phyloP scores from a whole-genome alignment of 169 alveolate species.

The Amoebophrya sp. region DNA sequence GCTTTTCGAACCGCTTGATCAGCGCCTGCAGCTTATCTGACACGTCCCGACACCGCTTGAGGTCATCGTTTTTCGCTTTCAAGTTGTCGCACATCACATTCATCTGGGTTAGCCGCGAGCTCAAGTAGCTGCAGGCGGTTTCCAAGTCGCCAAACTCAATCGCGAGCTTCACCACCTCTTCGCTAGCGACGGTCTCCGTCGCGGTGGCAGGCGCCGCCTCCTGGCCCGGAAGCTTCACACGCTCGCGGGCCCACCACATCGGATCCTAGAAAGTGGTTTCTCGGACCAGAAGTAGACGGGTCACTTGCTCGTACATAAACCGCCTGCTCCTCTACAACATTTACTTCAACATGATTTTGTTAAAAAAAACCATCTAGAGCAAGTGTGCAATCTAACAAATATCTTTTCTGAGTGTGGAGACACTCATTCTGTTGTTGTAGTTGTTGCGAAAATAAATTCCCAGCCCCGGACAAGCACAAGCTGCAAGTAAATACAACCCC shows the following conservation, averaged over 20 bases:
- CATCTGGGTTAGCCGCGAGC: neutral
- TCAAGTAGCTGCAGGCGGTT: neutral
- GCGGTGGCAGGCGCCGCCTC: neutral
- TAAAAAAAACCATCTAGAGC: no score
- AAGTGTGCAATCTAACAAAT: no score
- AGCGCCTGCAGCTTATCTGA: neutral
- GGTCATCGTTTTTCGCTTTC: neutral
- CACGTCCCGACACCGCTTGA: constrained; percentile 3
- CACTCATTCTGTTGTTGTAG: no score
- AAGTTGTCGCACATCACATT: neutral
- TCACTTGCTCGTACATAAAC: no score
- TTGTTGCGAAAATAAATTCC: no score
- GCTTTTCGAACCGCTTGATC: constrained; percentile 20
- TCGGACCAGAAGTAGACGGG: neutral
- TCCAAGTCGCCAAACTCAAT: neutral
- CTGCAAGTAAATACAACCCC: no score
- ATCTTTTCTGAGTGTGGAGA: no score
- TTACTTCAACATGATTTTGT: no score
- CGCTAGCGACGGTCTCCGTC: neutral
- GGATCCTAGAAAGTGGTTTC: no score
- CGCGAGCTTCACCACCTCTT: neutral
- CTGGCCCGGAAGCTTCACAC: neutral
- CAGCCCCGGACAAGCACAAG: no score
- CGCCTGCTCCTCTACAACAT: no score
- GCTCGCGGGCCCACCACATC: constrained; percentile 25